A percentile compares a stretch with the other conserved stretches of the same genome.
These are phyloP conservation scores for Phlebiopsis gigantea DNA, from an alignment of 768 basidiomycete species.

Conservation along the genomic window DNA sequence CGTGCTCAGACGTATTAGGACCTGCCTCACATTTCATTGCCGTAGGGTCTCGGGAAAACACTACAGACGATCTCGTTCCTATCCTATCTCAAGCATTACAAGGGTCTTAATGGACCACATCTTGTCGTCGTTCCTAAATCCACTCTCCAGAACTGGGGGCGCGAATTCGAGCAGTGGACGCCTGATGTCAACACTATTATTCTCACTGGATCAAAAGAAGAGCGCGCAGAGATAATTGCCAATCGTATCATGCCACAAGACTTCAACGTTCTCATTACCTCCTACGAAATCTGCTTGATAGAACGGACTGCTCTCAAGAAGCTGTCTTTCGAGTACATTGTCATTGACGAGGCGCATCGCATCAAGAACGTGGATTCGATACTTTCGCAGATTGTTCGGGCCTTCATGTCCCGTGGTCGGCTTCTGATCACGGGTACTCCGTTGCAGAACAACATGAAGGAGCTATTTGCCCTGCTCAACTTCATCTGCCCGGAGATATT, in stretches of 20 bases:
- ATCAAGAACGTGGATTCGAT: constrained; percentile 99
- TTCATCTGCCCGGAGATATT: constrained; percentile 98
- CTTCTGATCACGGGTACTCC: constrained; percentile 96
- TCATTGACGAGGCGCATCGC: constrained; percentile 97
- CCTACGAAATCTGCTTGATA: constrained; percentile 95
- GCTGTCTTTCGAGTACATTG: constrained; percentile 95
- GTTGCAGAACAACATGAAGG: constrained; percentile 94
- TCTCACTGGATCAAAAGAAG: constrained; percentile 85
- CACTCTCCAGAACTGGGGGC: constrained; percentile 93
- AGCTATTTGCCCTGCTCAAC: constrained; percentile 86
- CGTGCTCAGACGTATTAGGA: constrained; percentile 25
- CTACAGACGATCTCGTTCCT: constrained; percentile 98
- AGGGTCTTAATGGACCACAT: constrained; percentile 74
- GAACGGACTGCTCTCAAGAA: constrained; percentile 92
- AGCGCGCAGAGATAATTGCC: constrained; percentile 77
- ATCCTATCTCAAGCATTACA: constrained; percentile 86
- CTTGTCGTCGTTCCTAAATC: constrained; percentile 98
- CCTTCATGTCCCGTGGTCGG: constrained; percentile 84
- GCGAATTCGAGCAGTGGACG: constrained; percentile 91
- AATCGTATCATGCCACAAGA: constrained; percentile 76
- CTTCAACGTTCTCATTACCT: constrained; percentile 93
- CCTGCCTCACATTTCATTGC: constrained; percentile 30
- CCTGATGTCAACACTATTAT: constrained; percentile 80
- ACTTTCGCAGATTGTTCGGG: constrained; percentile 88
- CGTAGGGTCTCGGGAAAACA: constrained; percentile 86